Evolutionary conservation across 768 basidiomycete genomes (phyloP), one percentile per base, ranked within the genome.

Genomic region (Pisolithus albus): DNA sequence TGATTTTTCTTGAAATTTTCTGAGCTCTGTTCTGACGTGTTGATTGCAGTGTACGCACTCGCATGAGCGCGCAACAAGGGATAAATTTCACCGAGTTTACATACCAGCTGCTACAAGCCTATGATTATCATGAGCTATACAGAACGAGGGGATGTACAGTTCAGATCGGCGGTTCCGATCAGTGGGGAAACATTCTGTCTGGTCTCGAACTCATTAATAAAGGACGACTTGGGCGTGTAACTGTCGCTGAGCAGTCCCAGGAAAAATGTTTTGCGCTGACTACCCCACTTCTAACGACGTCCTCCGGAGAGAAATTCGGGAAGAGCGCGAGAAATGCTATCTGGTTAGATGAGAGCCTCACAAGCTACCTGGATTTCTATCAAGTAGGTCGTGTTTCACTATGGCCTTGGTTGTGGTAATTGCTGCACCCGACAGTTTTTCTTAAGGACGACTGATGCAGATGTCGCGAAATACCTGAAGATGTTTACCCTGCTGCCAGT

Each of bases 1-100:
- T 9, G 8, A 9, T 9, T 30, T 9, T 30, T 28, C 7, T 30
- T 30, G 10, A 30, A 30, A 19, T 37, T 30, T 46, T 30, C 7
- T 40, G 15, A 1, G 16, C 13, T 44, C 18, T 21, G 1, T 39
- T 45, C 58, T 60, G 52, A 61, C 55, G 9, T 37, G 39, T 24
- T 7, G 11, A 44, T 48, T 30, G 36, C 54, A 96, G 94, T 58
- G 93, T 96, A 36, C 85, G 85, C 53, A 79, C 81, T 26, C 86
- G 95, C 24, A 75, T 97, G 49, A 71, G 74, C 6, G 83, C 89
- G 0, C 82, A 86, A 55, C 80, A 84, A 59, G 95, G 95, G 42
- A 85, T 98, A 54, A 96, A 94, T n/a, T 99, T 95, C 72, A 92
- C 94, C 18, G 96, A 99, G 65, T 98, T 99, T 70, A 84, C 90